phyloP scores from a whole-genome alignment of 331 rosid genomes.

The Telfairia occidentalis region DNA sequence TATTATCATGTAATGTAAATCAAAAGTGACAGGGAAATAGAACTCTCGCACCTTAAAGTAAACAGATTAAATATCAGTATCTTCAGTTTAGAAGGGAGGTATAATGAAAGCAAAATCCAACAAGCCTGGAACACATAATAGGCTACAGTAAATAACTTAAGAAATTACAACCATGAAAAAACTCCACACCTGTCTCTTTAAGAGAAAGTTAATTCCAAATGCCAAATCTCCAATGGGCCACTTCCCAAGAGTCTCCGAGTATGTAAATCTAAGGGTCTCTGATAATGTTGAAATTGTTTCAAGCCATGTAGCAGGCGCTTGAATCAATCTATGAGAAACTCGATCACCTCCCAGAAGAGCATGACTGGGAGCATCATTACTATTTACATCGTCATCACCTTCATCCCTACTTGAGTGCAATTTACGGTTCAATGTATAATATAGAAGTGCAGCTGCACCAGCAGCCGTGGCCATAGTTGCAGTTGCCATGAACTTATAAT shows the following conservation, averaged over 20 bases:
- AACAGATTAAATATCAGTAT: background rate
- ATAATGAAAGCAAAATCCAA: background rate
- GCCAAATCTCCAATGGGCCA: slow-evolving; percentile 99
- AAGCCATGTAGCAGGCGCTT: slow-evolving; percentile 92
- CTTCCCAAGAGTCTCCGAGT: slow-evolving; percentile 94
- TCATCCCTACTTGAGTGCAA: slow-evolving; percentile 22
- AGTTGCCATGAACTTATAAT: slow-evolving; percentile 61
- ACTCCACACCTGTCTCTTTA: slow-evolving; percentile 64
- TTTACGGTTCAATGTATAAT: slow-evolving; percentile 70
- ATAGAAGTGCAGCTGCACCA: slow-evolving; percentile 85
- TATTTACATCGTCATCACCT: slow-evolving; percentile 35
- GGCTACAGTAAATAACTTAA: background rate
- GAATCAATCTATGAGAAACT: slow-evolving; percentile 61
- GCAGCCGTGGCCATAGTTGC: slow-evolving; percentile 99
- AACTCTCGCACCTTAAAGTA: background rate
- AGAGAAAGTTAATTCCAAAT: slow-evolving; percentile 78
- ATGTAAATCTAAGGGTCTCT: slow-evolving; percentile 82
- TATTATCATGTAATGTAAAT: background rate
- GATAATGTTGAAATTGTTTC: slow-evolving; percentile 84
- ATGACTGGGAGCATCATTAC: slow-evolving; percentile 17
- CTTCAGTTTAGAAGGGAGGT: background rate
- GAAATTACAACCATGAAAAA: background rate
- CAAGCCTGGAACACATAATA: background rate
- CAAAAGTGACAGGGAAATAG: background rate
- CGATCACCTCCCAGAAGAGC: slow-evolving; percentile 40